Evolutionary conservation across 1,139 yeast genomes (phyloP), one percentile per base, ranked within the genome.

Genomic region (Cylindricascospora bacillispora): DNA sequence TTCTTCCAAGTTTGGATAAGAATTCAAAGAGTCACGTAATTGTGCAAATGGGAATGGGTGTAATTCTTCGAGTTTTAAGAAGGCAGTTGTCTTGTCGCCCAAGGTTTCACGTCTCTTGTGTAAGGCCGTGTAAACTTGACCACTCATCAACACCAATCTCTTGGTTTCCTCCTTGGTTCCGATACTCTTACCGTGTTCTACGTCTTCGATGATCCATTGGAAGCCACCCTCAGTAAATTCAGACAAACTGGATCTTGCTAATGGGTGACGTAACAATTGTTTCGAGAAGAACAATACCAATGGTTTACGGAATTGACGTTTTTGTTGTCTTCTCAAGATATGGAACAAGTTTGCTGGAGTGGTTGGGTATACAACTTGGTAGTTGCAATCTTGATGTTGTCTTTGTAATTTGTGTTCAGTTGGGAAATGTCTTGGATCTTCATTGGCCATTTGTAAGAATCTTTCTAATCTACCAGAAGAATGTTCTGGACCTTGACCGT

Each of bases 401-500:
- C 98, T 81, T 47, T 82, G 82, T 44, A 89, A 70, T 60, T 83
- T 83, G 47, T 80, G 89, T 37, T 69, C 73, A 28, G 82, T 59
- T 56, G 98, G 99, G 93, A 82, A 92, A 50, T 57, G 63, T 63
- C 97, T 79, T 49, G 82, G 86, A 58, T 92, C 98, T 65, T 92
- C 99, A 57, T 86, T 89, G 57, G 94, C 79, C 56, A 92, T 64
- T 65, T 82, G 95, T 60, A 92, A 71, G 65, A 85, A 92, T 67
- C 99, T 78, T 67, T 92, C 99, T 37, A 92, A 65, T 70, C 98
- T 79, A 52, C 94, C 97, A 38, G 95, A 82, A 22, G 98, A 89
- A 63, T 92, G 99, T 65, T 92, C 99, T 44, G 98, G 98, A 52
- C 99, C 99, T 67, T 89, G 98, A 46, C 99, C 99, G 60, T 92